Evolutionary conservation across 2,329 filamentous ascomycete species (phyloP).

Genomic region (Apiospora marii): DNA sequence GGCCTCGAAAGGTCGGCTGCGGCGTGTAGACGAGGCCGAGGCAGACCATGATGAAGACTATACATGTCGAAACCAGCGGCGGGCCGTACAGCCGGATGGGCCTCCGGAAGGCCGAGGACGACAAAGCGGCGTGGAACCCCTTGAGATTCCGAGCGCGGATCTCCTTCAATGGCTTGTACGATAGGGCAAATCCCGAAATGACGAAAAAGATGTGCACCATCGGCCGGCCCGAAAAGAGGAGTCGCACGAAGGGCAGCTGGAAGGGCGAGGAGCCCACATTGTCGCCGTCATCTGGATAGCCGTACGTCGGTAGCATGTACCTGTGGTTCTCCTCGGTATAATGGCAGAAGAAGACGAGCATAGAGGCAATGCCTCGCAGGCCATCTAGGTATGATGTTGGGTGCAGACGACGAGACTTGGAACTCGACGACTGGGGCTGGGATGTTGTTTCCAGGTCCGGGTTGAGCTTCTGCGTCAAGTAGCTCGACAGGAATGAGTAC

Average conservation of each 20-base stretch:
- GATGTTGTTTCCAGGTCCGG: constrained; percentile 35
- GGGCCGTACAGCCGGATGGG: constrained; percentile 56
- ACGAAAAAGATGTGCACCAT: constrained; percentile 63
- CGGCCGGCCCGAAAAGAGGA: constrained; percentile 62
- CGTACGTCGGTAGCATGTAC: constrained; percentile 46
- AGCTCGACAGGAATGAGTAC: constrained; percentile 42
- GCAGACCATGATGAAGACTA: constrained; percentile 46
- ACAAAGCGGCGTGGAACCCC: constrained; percentile 48
- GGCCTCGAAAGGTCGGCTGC: constrained; percentile 36
- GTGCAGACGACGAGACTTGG: constrained; percentile 37
- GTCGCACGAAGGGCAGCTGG: constrained; percentile 62
- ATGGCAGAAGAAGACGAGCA: constrained; percentile 58
- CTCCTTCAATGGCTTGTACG: constrained; percentile 52
- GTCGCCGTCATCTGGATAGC: constrained; percentile 45
- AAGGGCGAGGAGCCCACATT: constrained; percentile 44
- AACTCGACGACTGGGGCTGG: constrained; percentile 27
- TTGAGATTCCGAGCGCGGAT: constrained; percentile 49
- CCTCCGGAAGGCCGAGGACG: constrained; percentile 56
- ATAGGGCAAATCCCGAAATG: constrained; percentile 58
- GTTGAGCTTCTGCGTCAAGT: constrained; percentile 43
- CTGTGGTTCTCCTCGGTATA: constrained; percentile 51
- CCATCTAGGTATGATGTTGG: constrained; percentile 58
- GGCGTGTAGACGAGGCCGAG: constrained; percentile 38
- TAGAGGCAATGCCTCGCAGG: constrained; percentile 56
- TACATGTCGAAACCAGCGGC: constrained; percentile 51